phyloP scores from a whole-genome alignment of 305 asterid genomes.

The Rubia tinctorum region DNA sequence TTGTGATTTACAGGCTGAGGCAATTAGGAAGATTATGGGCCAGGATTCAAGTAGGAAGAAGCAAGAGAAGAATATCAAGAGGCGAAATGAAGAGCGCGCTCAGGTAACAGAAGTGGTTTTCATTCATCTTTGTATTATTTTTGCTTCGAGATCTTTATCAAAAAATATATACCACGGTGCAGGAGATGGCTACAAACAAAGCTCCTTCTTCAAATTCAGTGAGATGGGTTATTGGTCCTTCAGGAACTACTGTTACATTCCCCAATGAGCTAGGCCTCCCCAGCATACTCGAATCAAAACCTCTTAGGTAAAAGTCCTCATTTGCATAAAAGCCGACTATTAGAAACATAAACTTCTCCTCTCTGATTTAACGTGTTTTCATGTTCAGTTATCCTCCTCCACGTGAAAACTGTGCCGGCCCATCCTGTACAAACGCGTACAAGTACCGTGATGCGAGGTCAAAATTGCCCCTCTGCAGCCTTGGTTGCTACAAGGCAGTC shows the following conservation, averaged over 20 bases:
- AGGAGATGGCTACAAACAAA: conserved; percentile 59
- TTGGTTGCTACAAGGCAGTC: conserved; percentile 70
- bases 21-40: conserved; percentile 76
- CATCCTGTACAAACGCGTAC: conserved; percentile 72
- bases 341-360: neutral
- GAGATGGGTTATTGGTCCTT: conserved; percentile 80
- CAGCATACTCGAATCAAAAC: conserved; percentile 59
- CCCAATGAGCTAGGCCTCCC: conserved; percentile 80
- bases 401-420: conserved; percentile 74
- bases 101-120: conserved; percentile 35
- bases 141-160: neutral
- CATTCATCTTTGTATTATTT: neutral
- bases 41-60: conserved; percentile 89
- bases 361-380: conserved; percentile 1
- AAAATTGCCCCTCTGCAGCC: conserved; percentile 82
- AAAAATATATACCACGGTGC: conserved; percentile 14
- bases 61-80: conserved; percentile 66
- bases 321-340: neutral
- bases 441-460: conserved; percentile 76
- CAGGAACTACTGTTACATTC: conserved; percentile 74
- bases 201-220: conserved; percentile 46
- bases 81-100: conserved; percentile 53
- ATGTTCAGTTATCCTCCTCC: conserved; percentile 73
- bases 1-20: conserved; percentile 59
- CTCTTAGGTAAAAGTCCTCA: conserved; percentile 48